Evolutionary conservation across 371 early-diverging fungal species (phyloP).

Genomic region (Mucor plumbeus): DNA sequence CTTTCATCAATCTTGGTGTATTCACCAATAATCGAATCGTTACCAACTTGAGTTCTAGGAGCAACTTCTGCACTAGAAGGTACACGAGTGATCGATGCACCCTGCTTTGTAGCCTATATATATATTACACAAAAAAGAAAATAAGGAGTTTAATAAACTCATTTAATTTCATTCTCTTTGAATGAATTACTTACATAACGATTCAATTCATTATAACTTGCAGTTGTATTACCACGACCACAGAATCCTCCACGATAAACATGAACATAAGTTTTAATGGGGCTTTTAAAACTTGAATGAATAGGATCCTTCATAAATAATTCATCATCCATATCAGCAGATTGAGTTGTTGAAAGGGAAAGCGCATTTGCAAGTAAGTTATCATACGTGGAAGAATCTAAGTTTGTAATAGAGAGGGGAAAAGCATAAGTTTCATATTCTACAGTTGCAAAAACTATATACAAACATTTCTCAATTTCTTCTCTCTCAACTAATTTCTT

Average conservation of each 20-base stretch:
- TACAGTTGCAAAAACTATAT: background rate
- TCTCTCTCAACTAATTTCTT: slow-evolving; percentile 69
- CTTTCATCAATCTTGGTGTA: slow-evolving; percentile 89
- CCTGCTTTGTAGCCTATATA: slow-evolving; percentile 62
- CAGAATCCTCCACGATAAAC: slow-evolving; percentile 58
- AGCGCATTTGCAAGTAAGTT: slow-evolving; percentile 49
- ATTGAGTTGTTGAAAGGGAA: slow-evolving; percentile 52
- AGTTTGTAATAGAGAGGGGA: no score
- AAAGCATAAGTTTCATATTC: background rate
- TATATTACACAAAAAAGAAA: slow-evolving; percentile 5
- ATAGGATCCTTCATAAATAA: slow-evolving; percentile 32
- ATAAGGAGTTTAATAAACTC: slow-evolving; percentile 5
- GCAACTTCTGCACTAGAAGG: slow-evolving; percentile 68
- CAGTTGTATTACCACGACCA: slow-evolving; percentile 85
- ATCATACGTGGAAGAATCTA: slow-evolving; percentile 43
- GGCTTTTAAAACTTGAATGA: slow-evolving; percentile 44
- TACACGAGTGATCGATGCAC: slow-evolving; percentile 58
- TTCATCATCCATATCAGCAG: slow-evolving; percentile 39
- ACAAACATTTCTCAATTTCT: slow-evolving; percentile 69
- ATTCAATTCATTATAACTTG: slow-evolving; percentile 85
- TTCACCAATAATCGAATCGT: slow-evolving; percentile 91
- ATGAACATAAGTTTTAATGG: slow-evolving; percentile 52
- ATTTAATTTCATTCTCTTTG: background rate
- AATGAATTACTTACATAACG: slow-evolving; percentile 65
- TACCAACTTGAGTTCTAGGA: slow-evolving; percentile 80